A percentile compares a stretch with the other conserved stretches of the same genome.
Evolutionary conservation across 345 rosid genomes (phyloP).

Genomic region (Arabis alpina): DNA sequence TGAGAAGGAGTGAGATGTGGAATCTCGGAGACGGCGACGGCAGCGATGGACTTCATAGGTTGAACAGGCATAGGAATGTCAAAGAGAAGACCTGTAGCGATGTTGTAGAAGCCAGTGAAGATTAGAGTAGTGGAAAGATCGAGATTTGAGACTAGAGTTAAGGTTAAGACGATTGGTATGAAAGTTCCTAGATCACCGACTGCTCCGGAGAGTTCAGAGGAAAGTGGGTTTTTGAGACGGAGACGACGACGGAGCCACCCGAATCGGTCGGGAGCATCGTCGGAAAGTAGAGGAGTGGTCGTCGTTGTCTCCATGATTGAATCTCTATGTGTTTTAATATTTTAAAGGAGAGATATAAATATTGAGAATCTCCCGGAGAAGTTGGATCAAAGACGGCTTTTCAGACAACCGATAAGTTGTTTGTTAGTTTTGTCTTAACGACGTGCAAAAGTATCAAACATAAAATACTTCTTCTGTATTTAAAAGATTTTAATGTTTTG

Average conservation of each 20-base stretch:
- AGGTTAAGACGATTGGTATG: constrained; percentile 73
- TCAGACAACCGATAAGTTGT: constrained; percentile 20
- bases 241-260: constrained; percentile 54
- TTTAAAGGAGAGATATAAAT: too few relatives aligned
- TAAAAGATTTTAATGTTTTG: too few relatives aligned
- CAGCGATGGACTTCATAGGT: constrained; percentile 90
- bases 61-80: constrained; percentile 87
- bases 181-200: constrained; percentile 87
- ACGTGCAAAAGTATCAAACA: constrained; percentile 2
- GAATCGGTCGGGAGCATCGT: constrained; percentile 9
- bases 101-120: constrained; percentile 76
- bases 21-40: constrained; percentile 71
- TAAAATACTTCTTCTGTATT: too few relatives aligned
- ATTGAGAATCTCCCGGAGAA: neutral
- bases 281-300: constrained; percentile 45
- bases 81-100: constrained; percentile 79
- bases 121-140: constrained; percentile 78
- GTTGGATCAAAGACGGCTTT: constrained; percentile 43
- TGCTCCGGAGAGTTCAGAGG: constrained; percentile 79
- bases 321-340: neutral
- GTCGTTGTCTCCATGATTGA: constrained; percentile 41
- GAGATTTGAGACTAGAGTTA: constrained; percentile 67
- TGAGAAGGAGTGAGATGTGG: constrained; percentile 71
- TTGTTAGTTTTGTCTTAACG: neutral
- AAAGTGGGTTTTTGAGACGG: constrained; percentile 47